These are phyloP conservation scores for Termitomyces sp. DNA, from an alignment of 768 basidiomycete species.

Conservation along the genomic window DNA sequence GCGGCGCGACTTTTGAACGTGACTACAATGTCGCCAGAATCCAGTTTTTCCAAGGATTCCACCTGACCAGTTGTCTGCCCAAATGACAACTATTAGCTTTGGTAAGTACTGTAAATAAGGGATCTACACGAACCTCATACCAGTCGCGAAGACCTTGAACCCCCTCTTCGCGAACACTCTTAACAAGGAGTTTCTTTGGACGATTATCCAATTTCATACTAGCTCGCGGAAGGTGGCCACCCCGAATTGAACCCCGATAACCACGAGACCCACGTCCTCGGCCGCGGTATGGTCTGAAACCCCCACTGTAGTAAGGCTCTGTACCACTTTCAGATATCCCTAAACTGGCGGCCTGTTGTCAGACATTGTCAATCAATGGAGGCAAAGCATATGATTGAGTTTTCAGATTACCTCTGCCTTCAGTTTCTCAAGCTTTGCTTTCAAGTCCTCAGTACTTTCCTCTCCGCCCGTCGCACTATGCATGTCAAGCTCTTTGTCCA, in stretches of 20 bases:
- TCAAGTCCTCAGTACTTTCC: constrained; percentile 62
- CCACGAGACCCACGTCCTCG: constrained; percentile 59
- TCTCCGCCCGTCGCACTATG: constrained; percentile 44
- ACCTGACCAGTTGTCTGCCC: constrained; percentile 64
- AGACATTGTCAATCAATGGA: not conserved
- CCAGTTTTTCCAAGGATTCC: constrained; percentile 55
- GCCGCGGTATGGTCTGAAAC: constrained; percentile 69
- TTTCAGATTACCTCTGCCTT: constrained; percentile 65
- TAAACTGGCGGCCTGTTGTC: constrained; percentile 63
- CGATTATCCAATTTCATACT: constrained; percentile 92
- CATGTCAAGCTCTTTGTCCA: constrained; percentile 85
- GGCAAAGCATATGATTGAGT: not conserved
- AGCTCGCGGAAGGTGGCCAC: constrained; percentile 54
- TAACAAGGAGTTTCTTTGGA: constrained; percentile 74
- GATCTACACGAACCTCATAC: constrained; percentile 65
- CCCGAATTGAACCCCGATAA: constrained; percentile 61
- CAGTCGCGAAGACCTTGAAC: constrained; percentile 70
- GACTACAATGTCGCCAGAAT: constrained; percentile 59
- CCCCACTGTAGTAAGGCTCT: constrained; percentile 31
- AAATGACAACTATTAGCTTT: constrained; percentile 2
- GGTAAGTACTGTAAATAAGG: not conserved
- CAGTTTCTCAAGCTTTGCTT: constrained; percentile 71
- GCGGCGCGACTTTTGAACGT: constrained; percentile 67
- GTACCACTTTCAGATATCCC: constrained; percentile 57
- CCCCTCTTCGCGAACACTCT: constrained; percentile 53